These are phyloP conservation scores for Trichoderma endophyticum DNA, from an alignment of 2,329 filamentous ascomycete genomes.

Conservation along the genomic window DNA sequence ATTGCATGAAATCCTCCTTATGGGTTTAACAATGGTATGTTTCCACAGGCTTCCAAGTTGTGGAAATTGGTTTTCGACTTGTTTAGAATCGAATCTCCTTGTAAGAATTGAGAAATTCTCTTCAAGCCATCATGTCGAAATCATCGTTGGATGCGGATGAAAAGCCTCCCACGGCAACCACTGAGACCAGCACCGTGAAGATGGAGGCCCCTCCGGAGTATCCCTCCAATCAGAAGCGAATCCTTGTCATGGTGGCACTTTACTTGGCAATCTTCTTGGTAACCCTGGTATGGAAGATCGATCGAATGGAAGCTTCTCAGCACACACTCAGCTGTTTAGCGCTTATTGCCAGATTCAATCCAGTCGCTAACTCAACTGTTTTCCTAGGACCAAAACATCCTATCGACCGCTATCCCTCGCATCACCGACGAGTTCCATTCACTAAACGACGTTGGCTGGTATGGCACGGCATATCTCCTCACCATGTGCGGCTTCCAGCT, in stretches of 20 bases:
- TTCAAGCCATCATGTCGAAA: not conserved
- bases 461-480: conserved; percentile 3
- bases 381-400: not conserved
- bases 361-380: not conserved
- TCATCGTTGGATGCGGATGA: not conserved
- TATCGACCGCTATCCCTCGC: conserved; percentile 6
- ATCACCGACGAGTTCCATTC: conserved; percentile 13
- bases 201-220: not conserved
- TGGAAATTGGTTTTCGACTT: not conserved
- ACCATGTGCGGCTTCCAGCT: conserved; percentile 15
- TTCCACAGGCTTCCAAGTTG: not conserved
- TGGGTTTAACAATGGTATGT: not conserved
- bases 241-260: not conserved
- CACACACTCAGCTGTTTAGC: not conserved
- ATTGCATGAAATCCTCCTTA: not conserved
- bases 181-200: not conserved
- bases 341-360: not conserved
- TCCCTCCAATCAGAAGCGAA: conserved; percentile 11
- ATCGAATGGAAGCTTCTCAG: not conserved
- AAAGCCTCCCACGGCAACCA: not conserved
- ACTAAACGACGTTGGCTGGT: conserved; percentile 12
- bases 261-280: conserved; percentile 9
- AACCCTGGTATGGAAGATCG: not conserved
- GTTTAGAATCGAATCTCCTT: not conserved
- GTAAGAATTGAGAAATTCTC: not conserved